Evolutionary conservation across 2,329 filamentous ascomycete species (phyloP), one percentile per base, ranked within the genome.

Genomic region (Xylaria sp.): DNA sequence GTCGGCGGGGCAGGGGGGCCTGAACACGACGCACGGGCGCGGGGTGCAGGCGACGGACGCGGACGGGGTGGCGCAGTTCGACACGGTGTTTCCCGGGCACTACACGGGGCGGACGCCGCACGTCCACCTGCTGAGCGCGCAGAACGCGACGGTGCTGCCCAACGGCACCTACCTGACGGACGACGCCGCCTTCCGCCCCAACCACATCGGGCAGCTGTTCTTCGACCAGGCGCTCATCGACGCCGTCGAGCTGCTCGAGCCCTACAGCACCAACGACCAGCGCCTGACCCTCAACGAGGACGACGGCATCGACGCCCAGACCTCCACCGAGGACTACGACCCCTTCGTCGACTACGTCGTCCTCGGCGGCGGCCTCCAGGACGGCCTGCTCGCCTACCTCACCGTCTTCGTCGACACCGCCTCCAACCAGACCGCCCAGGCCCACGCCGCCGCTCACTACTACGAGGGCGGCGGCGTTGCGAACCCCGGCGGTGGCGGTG

Each of bases 201-300:
- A 79, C 3, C 81, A 86, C 69, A 77, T 85, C 41, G 82, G 82
- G n/a, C 82, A 86, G 66, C 68, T 85, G 50, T 86, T 83, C 75
- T 81, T 84, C 66, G 80, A 85, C 66, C 78, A 84, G 61, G 72
- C 74, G 61, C 76, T 86, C 22, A 76, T 82, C 59, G 53, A 64
- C 4, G 62, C 72, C 29, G 80, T 84, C 50, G 77, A 81, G 57
- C 62, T 65, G 19, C 71, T 69, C 1, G 59, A 65, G 1, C 81
- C 82, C 1, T 79, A 79, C 67, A 64, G 44, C 29, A 65, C 65
- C 48, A 79, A 79, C 66, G 70, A 60, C 1, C 72, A 77, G 59
- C 53, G 56, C 0, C 48, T 78, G 18, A 83, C 77, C 7, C 69
- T 67, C 48, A 85, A 85, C 64, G 68, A 68, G 9, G 68, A 79